A percentile compares a stretch with the other conserved stretches of the same genome.
Evolutionary conservation across 768 basidiomycete species (phyloP).

Genomic region (Tricholoma matsutake): DNA sequence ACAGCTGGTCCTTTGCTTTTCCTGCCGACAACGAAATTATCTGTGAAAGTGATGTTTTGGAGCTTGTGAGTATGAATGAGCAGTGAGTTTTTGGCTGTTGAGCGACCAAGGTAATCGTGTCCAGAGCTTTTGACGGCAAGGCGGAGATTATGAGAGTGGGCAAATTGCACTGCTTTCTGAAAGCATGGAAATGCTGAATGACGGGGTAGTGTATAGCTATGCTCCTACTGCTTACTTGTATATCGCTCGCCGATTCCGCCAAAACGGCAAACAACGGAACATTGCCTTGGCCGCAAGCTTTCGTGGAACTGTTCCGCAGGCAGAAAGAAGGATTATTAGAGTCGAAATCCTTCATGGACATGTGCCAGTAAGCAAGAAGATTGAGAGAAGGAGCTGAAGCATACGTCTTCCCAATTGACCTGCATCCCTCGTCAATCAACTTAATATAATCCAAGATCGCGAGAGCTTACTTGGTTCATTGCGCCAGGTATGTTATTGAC

Average conservation of each 20-base stretch:
- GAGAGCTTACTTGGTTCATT: constrained; percentile 15
- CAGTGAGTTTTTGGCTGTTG: constrained; percentile 30
- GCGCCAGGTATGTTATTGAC: constrained; percentile 15
- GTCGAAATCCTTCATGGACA: constrained; percentile 20
- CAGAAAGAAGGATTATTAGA: constrained; percentile 25
- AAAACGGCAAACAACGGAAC: constrained; percentile 28
- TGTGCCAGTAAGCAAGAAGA: neutral
- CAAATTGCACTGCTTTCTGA: constrained; percentile 29
- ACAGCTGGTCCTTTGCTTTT: constrained; percentile 22
- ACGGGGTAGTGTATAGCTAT: neutral
- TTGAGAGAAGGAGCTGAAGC: neutral
- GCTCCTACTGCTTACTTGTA: constrained; percentile 19
- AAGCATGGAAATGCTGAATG: neutral
- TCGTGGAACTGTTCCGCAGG: constrained; percentile 8
- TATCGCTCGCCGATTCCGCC: constrained; percentile 26
- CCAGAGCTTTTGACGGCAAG: constrained; percentile 31
- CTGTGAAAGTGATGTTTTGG: constrained; percentile 21
- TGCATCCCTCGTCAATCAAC: neutral
- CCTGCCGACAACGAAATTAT: constrained; percentile 11
- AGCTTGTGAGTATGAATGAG: constrained; percentile 30
- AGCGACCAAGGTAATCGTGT: constrained; percentile 34
- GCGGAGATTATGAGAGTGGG: constrained; percentile 25
- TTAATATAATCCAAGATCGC: neutral
- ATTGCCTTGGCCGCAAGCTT: constrained; percentile 26
- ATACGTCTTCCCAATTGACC: neutral